These are phyloP conservation scores for Penicillium macrosclerotiorum DNA, from an alignment of 495 filamentous ascomycete species.

Conservation along the genomic window DNA sequence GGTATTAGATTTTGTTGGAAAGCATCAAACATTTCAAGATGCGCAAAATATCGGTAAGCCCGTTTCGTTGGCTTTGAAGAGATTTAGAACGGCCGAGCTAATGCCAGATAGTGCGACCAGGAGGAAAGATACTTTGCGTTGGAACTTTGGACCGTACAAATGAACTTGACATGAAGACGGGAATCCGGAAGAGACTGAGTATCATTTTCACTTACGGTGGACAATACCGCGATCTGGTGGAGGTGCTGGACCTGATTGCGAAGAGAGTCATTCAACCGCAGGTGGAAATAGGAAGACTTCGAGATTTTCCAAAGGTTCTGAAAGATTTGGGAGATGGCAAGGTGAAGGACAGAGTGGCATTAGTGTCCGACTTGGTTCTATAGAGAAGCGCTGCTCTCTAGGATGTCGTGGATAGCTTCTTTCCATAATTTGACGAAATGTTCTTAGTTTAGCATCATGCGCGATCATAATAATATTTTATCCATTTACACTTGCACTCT, in stretches of 20 bases:
- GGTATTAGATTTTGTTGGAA: too few species aligned
- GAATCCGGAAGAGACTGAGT: slow-evolving; percentile 23
- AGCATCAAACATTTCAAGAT: too few species aligned
- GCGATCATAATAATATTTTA: too few species aligned
- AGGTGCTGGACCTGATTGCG: slow-evolving; percentile 18
- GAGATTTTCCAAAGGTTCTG: slow-evolving; percentile 18
- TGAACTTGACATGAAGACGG: slow-evolving; percentile 24
- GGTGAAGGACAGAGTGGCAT: slow-evolving; percentile 18
- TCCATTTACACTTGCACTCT: slow-evolving; percentile 25
- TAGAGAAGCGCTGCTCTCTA: not conserved
- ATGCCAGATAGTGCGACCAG: too few species aligned
- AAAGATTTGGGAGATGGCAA: slow-evolving; percentile 16
- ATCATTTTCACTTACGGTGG: slow-evolving; percentile 26
- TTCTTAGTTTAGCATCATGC: too few species aligned
- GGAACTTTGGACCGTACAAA: slow-evolving; percentile 18
- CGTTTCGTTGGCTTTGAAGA: too few species aligned
- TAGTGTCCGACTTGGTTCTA: slow-evolving; percentile 8
- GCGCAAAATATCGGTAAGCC: too few species aligned
- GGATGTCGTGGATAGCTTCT: too few species aligned
- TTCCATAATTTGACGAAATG: too few species aligned
- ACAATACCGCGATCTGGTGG: slow-evolving; percentile 19
- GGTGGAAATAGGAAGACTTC: slow-evolving; percentile 11
- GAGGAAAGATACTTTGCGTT: too few species aligned
- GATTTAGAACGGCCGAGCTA: too few species aligned
- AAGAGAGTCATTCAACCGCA: slow-evolving; percentile 13